Percentiles rank a stretch among this genome's conserved stretches.
Conservation (phyloP, 192 early-diverging fungal species). For the Tieghemiomyces parasiticus region DNA sequence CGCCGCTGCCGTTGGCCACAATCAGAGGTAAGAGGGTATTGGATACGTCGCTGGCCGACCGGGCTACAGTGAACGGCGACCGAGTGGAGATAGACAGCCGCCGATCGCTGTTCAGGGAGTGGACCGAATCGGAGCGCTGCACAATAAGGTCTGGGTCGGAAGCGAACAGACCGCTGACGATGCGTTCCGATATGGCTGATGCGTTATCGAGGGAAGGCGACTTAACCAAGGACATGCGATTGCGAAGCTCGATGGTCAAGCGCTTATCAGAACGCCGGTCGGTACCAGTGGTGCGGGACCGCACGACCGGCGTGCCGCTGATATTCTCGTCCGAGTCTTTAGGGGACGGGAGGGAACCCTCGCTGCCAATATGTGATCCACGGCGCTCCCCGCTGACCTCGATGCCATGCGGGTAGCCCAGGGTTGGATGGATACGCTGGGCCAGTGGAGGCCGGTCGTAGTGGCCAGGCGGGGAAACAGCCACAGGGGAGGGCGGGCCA, state of each 20-base stretch:
- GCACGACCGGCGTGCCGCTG: not conserved
- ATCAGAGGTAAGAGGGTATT: no score
- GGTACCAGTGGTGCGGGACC: not conserved
- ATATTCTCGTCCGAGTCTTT: not conserved
- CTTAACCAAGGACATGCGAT: constrained; percentile 17
- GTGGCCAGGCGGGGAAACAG: no score
- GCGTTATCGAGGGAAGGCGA: not conserved
- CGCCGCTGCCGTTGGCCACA: no score
- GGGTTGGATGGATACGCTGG: not conserved
- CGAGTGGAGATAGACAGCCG: not conserved
- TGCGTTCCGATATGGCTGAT: not conserved
- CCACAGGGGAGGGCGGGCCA: no score
- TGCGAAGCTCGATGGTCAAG: constrained; percentile 32
- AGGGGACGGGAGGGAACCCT: not conserved
- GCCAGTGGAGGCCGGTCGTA: no score
- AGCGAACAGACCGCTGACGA: not conserved
- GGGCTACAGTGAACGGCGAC: no score
- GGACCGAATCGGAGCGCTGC: not conserved
- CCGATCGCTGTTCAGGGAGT: not conserved
- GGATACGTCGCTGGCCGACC: no score
- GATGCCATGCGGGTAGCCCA: not conserved
- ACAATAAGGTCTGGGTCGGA: constrained; percentile 1
- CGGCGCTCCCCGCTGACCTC: not conserved
- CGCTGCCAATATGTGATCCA: not conserved
- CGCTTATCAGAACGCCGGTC: constrained; percentile 21